A percentile compares a stretch with the other conserved stretches of the same genome.
Conservation (phyloP, 305 asterid species). For the Vinca major region DNA sequence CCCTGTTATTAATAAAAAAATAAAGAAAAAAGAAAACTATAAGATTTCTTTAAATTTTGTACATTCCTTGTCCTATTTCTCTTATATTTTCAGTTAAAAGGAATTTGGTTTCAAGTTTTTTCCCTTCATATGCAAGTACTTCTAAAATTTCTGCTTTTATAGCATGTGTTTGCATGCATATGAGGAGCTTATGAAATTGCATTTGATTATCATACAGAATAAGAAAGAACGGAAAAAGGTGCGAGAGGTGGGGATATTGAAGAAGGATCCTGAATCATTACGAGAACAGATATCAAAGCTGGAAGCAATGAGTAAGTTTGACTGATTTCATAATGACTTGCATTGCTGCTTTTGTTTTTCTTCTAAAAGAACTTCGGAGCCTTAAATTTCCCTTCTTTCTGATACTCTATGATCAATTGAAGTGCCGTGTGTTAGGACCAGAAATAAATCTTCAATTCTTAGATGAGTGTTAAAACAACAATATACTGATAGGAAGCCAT, state of each 20-base stretch:
- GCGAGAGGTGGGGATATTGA: slow-evolving; percentile 88
- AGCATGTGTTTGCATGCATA: not conserved
- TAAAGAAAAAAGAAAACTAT: no score
- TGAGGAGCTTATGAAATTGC: slow-evolving; percentile 2
- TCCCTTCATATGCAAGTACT: not conserved
- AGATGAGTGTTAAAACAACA: not conserved
- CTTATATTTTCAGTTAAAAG: not conserved
- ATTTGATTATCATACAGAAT: slow-evolving; percentile 34
- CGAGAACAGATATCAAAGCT: slow-evolving; percentile 73
- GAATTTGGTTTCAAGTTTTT: not conserved
- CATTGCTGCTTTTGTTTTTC: not conserved
- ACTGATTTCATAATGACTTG: not conserved
- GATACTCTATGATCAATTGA: not conserved
- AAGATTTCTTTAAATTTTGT: not conserved
- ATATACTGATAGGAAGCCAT: no score
- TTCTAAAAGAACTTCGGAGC: not conserved
- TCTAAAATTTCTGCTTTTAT: not conserved
- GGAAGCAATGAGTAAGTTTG: slow-evolving; percentile 72
- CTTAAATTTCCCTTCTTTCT: not conserved
- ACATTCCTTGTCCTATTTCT: not conserved
- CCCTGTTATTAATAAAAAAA: no score
- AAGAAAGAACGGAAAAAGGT: slow-evolving; percentile 95
- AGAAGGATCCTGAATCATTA: slow-evolving; percentile 82
- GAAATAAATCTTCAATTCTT: not conserved
- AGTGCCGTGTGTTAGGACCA: not conserved